phyloP scores from a whole-genome alignment of 331 rosid genomes.

The Dryas integrifolia region DNA sequence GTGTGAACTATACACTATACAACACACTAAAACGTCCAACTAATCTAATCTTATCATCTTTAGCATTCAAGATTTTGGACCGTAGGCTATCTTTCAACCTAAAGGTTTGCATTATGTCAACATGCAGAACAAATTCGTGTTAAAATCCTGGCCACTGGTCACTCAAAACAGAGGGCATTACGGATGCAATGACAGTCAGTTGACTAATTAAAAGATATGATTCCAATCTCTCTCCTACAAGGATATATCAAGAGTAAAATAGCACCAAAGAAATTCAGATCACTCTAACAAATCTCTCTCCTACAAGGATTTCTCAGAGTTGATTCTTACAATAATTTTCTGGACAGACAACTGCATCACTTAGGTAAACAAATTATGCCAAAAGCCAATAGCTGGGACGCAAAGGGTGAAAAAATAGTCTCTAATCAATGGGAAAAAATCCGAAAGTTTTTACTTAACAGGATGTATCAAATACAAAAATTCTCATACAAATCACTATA shows the following conservation, averaged over 20 bases:
- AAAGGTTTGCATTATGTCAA: neutral
- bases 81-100: no score
- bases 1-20: neutral
- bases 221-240: neutral
- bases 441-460: no score
- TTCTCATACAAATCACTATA: no score
- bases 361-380: no score
- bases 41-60: neutral
- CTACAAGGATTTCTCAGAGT: no score
- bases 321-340: no score
- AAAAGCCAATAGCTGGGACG: no score
- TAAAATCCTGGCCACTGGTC: neutral
- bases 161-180: neutral
- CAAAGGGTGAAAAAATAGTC: no score
- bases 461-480: no score
- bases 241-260: neutral
- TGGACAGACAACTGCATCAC: no score
- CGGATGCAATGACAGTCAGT: neutral
- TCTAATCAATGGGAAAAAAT: no score
- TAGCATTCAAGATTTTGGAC: neutral
- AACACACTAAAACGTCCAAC: neutral
- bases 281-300: no score
- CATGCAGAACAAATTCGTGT: neutral
- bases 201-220: neutral
- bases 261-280: neutral